phyloP scores from a whole-genome alignment of 345 rosid species.

The Linum usitatissimum region DNA sequence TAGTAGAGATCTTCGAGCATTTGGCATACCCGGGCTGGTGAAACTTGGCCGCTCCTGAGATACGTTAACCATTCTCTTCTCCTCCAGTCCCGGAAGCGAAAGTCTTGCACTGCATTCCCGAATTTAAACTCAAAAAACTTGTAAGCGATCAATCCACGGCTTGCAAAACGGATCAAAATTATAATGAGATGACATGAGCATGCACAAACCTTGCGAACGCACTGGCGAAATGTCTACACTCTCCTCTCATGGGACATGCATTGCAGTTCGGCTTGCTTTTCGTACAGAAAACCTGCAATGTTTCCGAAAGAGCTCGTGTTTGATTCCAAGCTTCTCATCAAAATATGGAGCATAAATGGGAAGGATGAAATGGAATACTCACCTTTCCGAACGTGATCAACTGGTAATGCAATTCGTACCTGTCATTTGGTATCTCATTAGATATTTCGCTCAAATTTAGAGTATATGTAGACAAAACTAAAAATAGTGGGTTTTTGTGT shows the following conservation, averaged over 20 bases:
- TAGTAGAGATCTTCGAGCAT: slow-evolving; percentile 7
- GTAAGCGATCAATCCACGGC: background rate
- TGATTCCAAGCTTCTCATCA: slow-evolving; percentile 6
- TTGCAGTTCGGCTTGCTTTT: slow-evolving; percentile 89
- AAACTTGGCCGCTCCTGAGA: slow-evolving; percentile 7
- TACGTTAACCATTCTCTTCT: slow-evolving; percentile 40
- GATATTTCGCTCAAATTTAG: background rate
- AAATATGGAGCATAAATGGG: slow-evolving; percentile 3
- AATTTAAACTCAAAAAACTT: too few relatives aligned
- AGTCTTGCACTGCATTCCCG: slow-evolving; percentile 64
- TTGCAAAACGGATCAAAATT: too few relatives aligned
- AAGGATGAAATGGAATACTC: slow-evolving; percentile 1
- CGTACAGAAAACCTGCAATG: slow-evolving; percentile 86
- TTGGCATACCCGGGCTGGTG: slow-evolving; percentile 16
- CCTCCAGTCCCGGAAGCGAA: slow-evolving; percentile 77
- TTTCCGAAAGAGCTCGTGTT: slow-evolving; percentile 11
- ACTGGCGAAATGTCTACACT: slow-evolving; percentile 96
- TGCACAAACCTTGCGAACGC: slow-evolving; percentile 80
- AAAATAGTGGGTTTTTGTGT: slow-evolving; percentile 13
- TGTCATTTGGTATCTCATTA: slow-evolving; percentile 16
- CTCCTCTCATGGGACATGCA: slow-evolving; percentile 96
- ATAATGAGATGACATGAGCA: background rate
- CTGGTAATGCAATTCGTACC: slow-evolving; percentile 94
- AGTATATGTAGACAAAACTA: background rate
- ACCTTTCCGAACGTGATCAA: slow-evolving; percentile 98